These are phyloP conservation scores for Plasmodium berghei DNA, from an alignment of 169 alveolate species.

Conservation along the genomic window DNA sequence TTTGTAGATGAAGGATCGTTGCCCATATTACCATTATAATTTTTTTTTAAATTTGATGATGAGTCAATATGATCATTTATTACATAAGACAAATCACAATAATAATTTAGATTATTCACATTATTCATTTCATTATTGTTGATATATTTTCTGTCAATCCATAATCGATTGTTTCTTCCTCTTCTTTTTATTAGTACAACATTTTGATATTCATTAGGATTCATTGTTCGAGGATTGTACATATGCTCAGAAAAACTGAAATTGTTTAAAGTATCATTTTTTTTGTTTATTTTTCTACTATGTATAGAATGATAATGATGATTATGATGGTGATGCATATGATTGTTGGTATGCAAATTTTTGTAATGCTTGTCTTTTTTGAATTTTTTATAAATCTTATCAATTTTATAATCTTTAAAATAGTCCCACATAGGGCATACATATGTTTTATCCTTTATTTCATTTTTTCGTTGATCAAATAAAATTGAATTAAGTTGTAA, in stretches of 20 bases:
- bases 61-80: constrained; percentile 50
- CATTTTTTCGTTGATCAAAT: constrained; percentile 89
- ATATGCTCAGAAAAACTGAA: constrained; percentile 23
- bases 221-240: constrained; percentile 12
- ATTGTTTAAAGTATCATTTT: neutral
- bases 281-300: constrained; percentile 50
- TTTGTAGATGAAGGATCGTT: constrained; percentile 22
- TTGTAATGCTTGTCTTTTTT: constrained; percentile 69
- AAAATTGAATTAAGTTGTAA: constrained; percentile 86
- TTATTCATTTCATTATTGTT: too few relatives aligned
- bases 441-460: constrained; percentile 85
- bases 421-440: constrained; percentile 90
- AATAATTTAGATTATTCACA: constrained; percentile 29
- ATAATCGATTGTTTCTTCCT: constrained; percentile 65
- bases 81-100: constrained; percentile 48
- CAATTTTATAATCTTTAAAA: constrained; percentile 83
- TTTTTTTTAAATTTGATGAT: constrained; percentile 34
- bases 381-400: constrained; percentile 65
- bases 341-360: constrained; percentile 23
- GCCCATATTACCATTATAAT: constrained; percentile 32
- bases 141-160: constrained; percentile 59
- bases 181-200: constrained; percentile 61
- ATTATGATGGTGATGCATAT: constrained; percentile 8
- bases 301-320: constrained; percentile 10
- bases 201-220: constrained; percentile 39